Conservation (phyloP, 1,284 basidiomycete genomes). For the Ustilago shanxiensis region DNA sequence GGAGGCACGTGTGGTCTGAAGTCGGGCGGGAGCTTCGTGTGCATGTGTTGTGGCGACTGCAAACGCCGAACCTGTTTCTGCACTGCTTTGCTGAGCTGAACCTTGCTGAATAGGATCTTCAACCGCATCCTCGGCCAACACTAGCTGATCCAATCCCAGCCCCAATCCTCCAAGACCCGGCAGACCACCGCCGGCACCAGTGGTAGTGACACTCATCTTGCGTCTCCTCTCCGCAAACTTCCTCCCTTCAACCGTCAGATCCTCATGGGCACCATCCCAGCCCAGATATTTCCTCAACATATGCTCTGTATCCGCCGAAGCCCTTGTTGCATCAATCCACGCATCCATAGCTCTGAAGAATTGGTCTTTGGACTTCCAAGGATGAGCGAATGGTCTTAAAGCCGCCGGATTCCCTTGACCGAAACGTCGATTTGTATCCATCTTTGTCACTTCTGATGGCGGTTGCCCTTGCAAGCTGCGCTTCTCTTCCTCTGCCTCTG, state of each 20-base stretch:
- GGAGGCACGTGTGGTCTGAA: conserved; percentile 33
- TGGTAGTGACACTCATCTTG: conserved; percentile 43
- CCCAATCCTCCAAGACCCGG: background rate
- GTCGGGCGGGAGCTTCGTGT: conserved; percentile 44
- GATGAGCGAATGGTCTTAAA: conserved; percentile 50
- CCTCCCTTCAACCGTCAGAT: conserved; percentile 53
- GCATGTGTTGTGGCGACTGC: conserved; percentile 25
- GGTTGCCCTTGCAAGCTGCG: conserved; percentile 22
- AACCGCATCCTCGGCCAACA: conserved; percentile 8
- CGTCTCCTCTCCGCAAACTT: conserved; percentile 50
- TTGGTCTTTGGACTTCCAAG: conserved; percentile 41
- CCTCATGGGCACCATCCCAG: conserved; percentile 50
- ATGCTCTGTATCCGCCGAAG: conserved; percentile 36
- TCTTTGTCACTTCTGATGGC: conserved; percentile 13
- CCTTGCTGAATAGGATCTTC: background rate
- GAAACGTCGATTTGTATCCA: conserved; percentile 31
- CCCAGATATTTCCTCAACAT: conserved; percentile 46
- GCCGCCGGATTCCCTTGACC: conserved; percentile 38
- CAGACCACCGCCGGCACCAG: conserved; percentile 7
- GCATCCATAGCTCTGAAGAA: conserved; percentile 49
- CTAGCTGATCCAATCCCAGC: conserved; percentile 17
- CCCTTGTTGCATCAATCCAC: conserved; percentile 32
- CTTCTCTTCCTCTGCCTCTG: conserved; percentile 60
- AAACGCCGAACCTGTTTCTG: conserved; percentile 8
- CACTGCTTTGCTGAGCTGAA: background rate